phyloP scores from a whole-genome alignment of 495 filamentous ascomycete species.

The Penicillium arizonense region DNA sequence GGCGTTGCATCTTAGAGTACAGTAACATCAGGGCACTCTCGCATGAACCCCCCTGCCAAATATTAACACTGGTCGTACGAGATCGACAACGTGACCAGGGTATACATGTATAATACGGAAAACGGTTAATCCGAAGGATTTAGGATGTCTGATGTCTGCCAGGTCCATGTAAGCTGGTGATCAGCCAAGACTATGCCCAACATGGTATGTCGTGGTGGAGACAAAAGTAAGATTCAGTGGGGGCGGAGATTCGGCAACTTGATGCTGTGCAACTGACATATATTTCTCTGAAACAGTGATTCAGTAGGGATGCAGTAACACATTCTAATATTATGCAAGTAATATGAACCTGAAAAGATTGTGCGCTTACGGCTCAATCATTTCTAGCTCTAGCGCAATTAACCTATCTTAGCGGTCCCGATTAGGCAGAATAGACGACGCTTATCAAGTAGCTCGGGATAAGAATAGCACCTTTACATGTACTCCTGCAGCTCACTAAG shows the following conservation, averaged over 20 bases:
- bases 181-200: conserved; percentile 8
- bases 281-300: too few species aligned
- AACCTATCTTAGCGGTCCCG: too few species aligned
- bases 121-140: not conserved
- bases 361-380: too few species aligned
- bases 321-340: too few species aligned
- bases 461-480: too few species aligned
- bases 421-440: too few species aligned
- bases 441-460: too few species aligned
- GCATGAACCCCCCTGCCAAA: too few species aligned
- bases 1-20: not conserved
- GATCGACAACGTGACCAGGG: not conserved
- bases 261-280: not conserved
- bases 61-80: not conserved
- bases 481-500: too few species aligned
- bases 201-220: conserved; percentile 17
- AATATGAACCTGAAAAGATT: too few species aligned
- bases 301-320: too few species aligned
- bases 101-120: not conserved
- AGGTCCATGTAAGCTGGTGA: not conserved
- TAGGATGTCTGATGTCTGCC: conserved; percentile 3
- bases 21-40: not conserved
- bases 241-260: not conserved
- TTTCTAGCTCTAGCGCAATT: too few species aligned
- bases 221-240: not conserved